These are phyloP conservation scores for Colletotrichum sp. DNA, from an alignment of 2,329 filamentous ascomycete species.

Conservation along the genomic window DNA sequence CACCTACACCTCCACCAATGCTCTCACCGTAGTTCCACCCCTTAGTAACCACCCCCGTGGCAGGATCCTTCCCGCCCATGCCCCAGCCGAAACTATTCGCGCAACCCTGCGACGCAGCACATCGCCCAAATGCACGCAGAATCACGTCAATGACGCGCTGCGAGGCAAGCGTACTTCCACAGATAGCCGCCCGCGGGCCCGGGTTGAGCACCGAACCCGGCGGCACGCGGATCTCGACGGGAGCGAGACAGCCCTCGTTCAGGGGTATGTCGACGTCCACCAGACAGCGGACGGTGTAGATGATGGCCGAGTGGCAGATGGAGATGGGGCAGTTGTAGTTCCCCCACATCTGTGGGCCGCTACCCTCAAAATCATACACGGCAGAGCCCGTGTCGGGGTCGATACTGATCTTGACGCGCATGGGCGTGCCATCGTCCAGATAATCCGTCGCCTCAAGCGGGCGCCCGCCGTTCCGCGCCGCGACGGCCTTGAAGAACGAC, in stretches of 20 bases:
- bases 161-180: constrained; percentile 65
- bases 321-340: constrained; percentile 41
- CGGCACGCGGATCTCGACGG: constrained; percentile 38
- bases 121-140: constrained; percentile 31
- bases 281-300: constrained; percentile 42
- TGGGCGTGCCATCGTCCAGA: constrained; percentile 41
- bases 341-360: constrained; percentile 36
- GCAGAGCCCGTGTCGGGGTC: constrained; percentile 34
- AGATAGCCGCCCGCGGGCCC: constrained; percentile 34
- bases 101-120: constrained; percentile 34
- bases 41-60: constrained; percentile 23
- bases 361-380: constrained; percentile 40
- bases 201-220: constrained; percentile 37
- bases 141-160: constrained; percentile 38
- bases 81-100: constrained; percentile 38
- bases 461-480: background rate
- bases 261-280: constrained; percentile 41
- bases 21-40: constrained; percentile 37
- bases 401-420: constrained; percentile 36
- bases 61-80: constrained; percentile 33
- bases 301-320: constrained; percentile 42
- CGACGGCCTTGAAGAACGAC: constrained; percentile 29
- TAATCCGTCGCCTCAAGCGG: constrained; percentile 32
- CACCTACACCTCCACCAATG: constrained; percentile 37
- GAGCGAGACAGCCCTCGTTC: constrained; percentile 42